These are phyloP conservation scores for Pyrus hybrid DNA, from an alignment of 331 rosid species.

Conservation along the genomic window DNA sequence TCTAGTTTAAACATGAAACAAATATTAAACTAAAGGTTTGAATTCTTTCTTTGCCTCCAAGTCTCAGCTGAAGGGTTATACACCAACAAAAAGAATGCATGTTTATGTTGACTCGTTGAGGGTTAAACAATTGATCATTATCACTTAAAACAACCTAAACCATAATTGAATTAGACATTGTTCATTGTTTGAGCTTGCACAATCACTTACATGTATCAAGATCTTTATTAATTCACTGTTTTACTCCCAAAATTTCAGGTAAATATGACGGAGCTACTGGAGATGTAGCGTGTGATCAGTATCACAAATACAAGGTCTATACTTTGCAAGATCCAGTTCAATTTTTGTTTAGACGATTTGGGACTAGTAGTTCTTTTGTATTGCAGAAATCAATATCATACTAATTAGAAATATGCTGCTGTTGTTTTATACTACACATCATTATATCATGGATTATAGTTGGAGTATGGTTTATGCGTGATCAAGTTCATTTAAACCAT, in stretches of 20 bases:
- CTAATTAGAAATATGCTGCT: neutral
- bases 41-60: no score
- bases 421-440: neutral
- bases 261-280: conserved; percentile 34
- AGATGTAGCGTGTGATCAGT: conserved; percentile 53
- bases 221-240: no score
- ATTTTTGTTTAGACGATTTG: neutral
- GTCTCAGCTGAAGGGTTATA: no score
- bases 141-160: no score
- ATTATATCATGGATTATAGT: neutral
- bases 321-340: neutral
- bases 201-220: no score
- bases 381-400: neutral
- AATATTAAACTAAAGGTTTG: no score
- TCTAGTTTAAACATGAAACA: no score
- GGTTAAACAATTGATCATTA: no score
- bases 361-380: neutral
- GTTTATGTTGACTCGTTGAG: no score
- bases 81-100: no score
- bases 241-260: conserved; percentile 21
- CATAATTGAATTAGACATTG: no score
- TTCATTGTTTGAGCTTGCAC: no score
- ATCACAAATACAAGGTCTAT: conserved; percentile 65
- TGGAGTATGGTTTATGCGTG: neutral
- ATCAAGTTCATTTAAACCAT: neutral